Conservation (phyloP, 805 yeast species). For the Cyberlindnera xylosilytica region DNA sequence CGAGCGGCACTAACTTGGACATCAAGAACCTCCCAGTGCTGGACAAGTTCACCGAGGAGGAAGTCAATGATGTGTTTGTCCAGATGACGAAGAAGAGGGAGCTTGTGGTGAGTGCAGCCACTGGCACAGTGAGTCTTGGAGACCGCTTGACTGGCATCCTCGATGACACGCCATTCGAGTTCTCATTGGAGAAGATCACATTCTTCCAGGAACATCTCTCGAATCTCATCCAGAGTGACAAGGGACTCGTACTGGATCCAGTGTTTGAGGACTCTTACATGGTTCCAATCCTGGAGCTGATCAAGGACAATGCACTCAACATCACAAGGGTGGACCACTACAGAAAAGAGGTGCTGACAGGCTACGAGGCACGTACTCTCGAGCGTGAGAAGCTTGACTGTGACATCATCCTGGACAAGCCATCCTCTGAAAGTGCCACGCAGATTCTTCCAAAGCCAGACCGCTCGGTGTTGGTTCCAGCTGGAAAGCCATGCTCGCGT, state of each 20-base stretch:
- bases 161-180: constrained; percentile 30
- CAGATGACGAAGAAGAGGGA: constrained; percentile 51
- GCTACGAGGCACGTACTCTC: constrained; percentile 73
- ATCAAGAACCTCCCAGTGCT: constrained; percentile 30
- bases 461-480: constrained; percentile 44
- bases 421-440: constrained; percentile 1
- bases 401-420: constrained; percentile 46
- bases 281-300: constrained; percentile 54
- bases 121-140: constrained; percentile 37
- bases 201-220: constrained; percentile 42
- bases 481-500: constrained; percentile 58
- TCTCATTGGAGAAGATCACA: constrained; percentile 42
- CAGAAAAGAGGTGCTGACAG: constrained; percentile 45
- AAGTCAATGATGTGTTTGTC: constrained; percentile 39
- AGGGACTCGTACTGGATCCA: constrained; percentile 70
- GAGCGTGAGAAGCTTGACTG: constrained; percentile 66
- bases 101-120: constrained; percentile 42
- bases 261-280: constrained; percentile 73
- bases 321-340: constrained; percentile 55
- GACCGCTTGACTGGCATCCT: constrained; percentile 21
- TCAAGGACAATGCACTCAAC: constrained; percentile 40
- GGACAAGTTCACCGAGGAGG: constrained; percentile 48
- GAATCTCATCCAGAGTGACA: constrained; percentile 39
- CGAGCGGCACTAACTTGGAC: constrained; percentile 25
- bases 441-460: constrained; percentile 9